phyloP scores from a whole-genome alignment of 352 stramenopile species.

The Phytophthora hybrid region DNA sequence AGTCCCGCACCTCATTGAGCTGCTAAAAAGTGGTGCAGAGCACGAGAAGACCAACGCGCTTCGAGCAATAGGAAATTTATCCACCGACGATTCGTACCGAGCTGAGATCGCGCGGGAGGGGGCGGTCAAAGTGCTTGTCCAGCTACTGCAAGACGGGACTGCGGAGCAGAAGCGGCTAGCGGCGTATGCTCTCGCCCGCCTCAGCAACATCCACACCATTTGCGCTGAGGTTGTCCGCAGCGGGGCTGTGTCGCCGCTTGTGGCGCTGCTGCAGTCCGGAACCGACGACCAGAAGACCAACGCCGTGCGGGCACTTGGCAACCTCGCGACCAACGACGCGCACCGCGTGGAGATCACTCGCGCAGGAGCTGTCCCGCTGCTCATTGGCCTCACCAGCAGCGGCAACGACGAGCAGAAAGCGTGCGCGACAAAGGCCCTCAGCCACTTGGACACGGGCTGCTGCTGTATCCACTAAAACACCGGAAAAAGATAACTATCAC shows the following conservation, averaged over 20 bases:
- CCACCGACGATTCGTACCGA: neutral
- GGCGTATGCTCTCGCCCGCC: neutral
- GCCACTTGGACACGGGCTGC: neutral
- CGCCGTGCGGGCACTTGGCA: neutral
- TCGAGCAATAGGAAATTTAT: neutral
- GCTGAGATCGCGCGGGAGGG: neutral
- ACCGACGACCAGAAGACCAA: neutral
- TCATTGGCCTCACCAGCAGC: neutral
- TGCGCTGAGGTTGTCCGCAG: neutral
- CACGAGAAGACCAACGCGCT: conserved; percentile 1
- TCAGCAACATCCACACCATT: neutral
- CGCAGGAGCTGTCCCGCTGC: neutral
- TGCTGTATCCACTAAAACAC: neutral
- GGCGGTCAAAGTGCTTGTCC: neutral
- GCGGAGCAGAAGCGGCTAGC: conserved; percentile 2
- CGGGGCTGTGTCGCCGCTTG: neutral
- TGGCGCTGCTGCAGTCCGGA: neutral
- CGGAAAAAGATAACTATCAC: neutral
- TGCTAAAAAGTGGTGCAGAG: neutral
- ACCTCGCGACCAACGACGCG: neutral
- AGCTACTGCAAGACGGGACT: neutral
- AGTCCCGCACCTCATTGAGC: neutral
- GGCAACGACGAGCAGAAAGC: neutral
- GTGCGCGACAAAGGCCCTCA: neutral
- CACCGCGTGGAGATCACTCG: neutral